These are phyloP conservation scores for Fusarium sublunatum DNA, from an alignment of 2,329 filamentous ascomycete genomes.

Conservation along the genomic window DNA sequence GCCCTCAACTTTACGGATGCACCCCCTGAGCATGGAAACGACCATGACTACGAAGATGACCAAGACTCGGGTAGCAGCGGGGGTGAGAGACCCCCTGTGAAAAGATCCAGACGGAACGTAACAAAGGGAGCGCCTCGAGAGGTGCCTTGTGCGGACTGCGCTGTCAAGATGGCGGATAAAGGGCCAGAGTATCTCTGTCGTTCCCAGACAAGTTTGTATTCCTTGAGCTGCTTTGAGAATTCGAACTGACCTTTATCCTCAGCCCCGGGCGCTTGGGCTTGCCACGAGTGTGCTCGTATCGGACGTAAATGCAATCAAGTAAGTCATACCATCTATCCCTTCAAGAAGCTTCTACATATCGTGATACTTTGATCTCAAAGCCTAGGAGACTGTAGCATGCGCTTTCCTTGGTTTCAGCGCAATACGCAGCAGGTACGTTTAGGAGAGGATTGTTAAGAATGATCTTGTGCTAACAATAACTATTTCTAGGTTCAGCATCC, in stretches of 20 bases:
- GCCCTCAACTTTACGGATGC: background rate
- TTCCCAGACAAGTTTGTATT: background rate
- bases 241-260: background rate
- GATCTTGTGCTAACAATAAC: background rate
- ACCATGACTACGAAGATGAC: background rate
- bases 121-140: background rate
- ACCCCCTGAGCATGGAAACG: background rate
- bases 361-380: no score
- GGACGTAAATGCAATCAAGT: background rate
- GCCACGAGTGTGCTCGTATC: conserved; percentile 1
- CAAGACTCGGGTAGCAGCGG: background rate
- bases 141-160: background rate
- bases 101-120: background rate
- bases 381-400: no score
- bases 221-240: background rate
- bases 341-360: background rate
- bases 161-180: background rate
- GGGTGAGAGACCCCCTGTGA: background rate
- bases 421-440: no score
- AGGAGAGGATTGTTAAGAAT: no score
- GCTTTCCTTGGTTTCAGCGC: no score
- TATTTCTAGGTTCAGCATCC: background rate
- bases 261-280: background rate
- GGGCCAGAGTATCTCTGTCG: background rate
- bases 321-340: background rate